phyloP scores from a whole-genome alignment of 192 early-diverging fungal species.

The Endogone sp. region DNA sequence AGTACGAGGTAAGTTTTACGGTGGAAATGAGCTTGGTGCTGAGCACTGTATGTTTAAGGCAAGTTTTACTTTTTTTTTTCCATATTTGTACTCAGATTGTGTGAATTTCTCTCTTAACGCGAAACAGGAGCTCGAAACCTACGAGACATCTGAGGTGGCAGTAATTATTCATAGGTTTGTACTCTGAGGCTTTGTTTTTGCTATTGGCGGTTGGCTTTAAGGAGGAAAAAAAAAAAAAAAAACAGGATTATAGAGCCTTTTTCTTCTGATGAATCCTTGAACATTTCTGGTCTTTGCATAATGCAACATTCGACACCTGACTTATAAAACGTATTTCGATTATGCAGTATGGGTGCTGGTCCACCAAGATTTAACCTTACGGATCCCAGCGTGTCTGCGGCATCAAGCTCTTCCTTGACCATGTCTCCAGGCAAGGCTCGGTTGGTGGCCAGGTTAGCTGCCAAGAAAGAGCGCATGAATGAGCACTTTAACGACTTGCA shows the following conservation, averaged over 20 bases:
- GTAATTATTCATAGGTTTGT: neutral
- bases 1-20: neutral
- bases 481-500: constrained; percentile 69
- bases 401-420: neutral
- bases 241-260: no score
- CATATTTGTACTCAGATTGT: neutral
- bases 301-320: no score
- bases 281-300: no score
- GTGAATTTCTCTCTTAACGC: neutral
- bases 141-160: neutral
- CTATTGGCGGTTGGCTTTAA: no score
- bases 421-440: neutral
- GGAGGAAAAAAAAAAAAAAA: no score
- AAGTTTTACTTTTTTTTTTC: neutral
- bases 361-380: neutral
- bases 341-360: neutral
- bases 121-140: neutral
- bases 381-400: neutral
- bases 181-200: no score
- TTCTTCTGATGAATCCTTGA: no score
- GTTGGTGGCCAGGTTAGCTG: constrained; percentile 8
- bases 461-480: constrained; percentile 44
- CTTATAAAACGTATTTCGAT: no score
- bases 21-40: neutral
- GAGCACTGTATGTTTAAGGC: neutral